These are phyloP conservation scores for Phialophora chinensis DNA, from an alignment of 2,329 filamentous ascomycete genomes.

Conservation along the genomic window DNA sequence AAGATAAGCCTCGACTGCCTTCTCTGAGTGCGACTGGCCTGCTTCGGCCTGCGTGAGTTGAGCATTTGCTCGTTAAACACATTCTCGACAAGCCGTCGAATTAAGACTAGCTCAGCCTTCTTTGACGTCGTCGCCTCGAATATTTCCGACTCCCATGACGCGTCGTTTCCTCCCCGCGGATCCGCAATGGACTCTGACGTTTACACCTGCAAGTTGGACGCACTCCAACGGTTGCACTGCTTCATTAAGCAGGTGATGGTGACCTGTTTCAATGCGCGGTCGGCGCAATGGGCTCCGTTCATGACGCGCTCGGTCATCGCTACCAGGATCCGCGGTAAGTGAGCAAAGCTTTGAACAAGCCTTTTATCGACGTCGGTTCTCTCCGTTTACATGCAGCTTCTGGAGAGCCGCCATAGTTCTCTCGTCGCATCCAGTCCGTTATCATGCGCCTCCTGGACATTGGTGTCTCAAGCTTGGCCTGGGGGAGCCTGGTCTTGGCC, in stretches of 20 bases:
- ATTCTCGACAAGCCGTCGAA: not conserved
- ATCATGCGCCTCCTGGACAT: not conserved
- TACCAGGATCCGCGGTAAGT: not conserved
- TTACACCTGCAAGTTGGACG: not conserved
- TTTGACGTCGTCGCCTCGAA: conserved; percentile 2
- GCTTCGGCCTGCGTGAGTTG: not conserved
- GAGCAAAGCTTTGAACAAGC: not conserved
- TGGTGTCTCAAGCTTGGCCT: not conserved
- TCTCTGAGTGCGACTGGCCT: not conserved
- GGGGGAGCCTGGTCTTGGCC: not conserved
- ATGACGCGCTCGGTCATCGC: not conserved
- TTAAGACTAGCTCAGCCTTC: conserved; percentile 13
- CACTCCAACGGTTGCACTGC: not conserved
- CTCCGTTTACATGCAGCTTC: not conserved
- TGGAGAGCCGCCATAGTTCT: not conserved
- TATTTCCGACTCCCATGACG: conserved; percentile 1
- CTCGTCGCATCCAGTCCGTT: not conserved
- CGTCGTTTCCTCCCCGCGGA: not conserved
- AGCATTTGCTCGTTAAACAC: not conserved
- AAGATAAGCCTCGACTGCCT: not conserved
- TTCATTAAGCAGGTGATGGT: not conserved
- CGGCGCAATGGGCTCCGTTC: not conserved
- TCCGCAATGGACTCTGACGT: conserved; percentile 8
- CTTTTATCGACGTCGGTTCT: not conserved
- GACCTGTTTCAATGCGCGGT: not conserved